Percentiles rank a stretch among this genome's conserved stretches.
Evolutionary conservation across 2,329 filamentous ascomycete genomes (phyloP).

Genomic region (Bimuria novae-zelandiae): DNA sequence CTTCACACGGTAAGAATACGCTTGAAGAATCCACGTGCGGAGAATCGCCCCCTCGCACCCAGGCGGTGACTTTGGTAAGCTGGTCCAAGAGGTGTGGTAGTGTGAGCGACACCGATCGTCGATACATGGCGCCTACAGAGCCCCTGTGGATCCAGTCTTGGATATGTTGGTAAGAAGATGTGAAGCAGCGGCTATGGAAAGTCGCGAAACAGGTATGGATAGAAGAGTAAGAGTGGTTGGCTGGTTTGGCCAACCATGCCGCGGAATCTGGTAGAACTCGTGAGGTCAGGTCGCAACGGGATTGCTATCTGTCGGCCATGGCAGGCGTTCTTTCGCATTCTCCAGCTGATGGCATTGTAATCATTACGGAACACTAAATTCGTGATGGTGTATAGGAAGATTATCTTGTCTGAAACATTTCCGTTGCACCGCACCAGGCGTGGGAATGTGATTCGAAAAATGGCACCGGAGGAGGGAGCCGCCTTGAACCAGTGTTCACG

Average conservation of each 20-base stretch:
- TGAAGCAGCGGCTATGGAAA: neutral
- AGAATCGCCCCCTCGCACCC: neutral
- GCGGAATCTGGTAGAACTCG: conserved; percentile 11
- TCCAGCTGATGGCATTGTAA: conserved; percentile 21
- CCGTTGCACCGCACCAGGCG: conserved; percentile 4
- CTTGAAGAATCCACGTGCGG: conserved; percentile 10
- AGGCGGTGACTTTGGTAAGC: conserved; percentile 20
- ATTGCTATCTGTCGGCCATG: conserved; percentile 14
- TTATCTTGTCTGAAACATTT: conserved; percentile 30
- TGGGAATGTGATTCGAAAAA: conserved; percentile 33
- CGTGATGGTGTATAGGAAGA: conserved; percentile 30
- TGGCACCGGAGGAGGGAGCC: conserved; percentile 17
- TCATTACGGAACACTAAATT: conserved; percentile 7
- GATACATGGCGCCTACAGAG: conserved; percentile 9
- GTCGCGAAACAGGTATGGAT: conserved; percentile 8
- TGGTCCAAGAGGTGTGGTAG: conserved; percentile 8
- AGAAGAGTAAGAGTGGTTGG: conserved; percentile 10
- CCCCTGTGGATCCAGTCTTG: conserved; percentile 1
- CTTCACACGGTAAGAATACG: conserved; percentile 18
- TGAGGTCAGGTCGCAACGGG: conserved; percentile 8
- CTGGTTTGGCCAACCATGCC: conserved; percentile 12
- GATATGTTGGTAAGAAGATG: conserved; percentile 7
- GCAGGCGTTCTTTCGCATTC: conserved; percentile 9
- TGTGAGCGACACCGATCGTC: conserved; percentile 15
- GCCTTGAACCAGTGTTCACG: conserved; percentile 7